Base-by-base conservation (phyloP, 1,139 yeast genomes). In the Zygotorulaspora mrakii region DNA sequence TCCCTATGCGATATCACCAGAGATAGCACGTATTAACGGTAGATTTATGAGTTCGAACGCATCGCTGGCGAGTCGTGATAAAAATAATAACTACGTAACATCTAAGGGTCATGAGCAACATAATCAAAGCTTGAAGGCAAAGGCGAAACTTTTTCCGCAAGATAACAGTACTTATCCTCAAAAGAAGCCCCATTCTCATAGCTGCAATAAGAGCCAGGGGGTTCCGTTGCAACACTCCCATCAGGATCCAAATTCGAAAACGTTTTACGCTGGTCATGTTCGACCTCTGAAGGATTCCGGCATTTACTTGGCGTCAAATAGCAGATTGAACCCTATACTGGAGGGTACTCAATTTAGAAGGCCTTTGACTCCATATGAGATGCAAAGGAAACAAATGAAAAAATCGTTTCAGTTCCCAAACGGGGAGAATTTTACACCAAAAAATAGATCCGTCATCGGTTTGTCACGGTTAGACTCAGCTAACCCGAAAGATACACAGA, bases 341-440 rank as follows among this genome's bases (percentile, higher is more conserved):
- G 42, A 42, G 32, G 37, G 30, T 12, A 29, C 37, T n/a, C 45
- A 35, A 30, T 32, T 31, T 6, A 25, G 24, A 12, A 20, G 35
- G 9, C 28, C 35, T n/a, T 25, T 53, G 31, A 51, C 62, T 1
- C 59, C 61, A 11, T 57, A 49, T 37, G 61, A 59, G 35, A 24
- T 47, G 25, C 62, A 58, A 43, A 51, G 53, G 35, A 44, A 40
- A 18, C 55, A 50, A 34, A 59, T 59, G 65, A 49, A 50, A 40
- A 42, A 30, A 6, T 35, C 50, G 21, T 61, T 59, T 29, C 50
- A 43, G 31, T 61, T 61, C 36, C 56, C 61, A 1, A 61, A 61
- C 43, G 65, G 65, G 11, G 65, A 61, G 37, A 48, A 38, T 17
- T 61, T 59, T 30, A 57, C 61, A 3, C 65, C 65, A 26, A 53